A percentile compares a stretch with the other conserved stretches of the same genome.
Conservation (phyloP, 2,329 filamentous ascomycete species). For the Apiospora kogelbergensis region DNA sequence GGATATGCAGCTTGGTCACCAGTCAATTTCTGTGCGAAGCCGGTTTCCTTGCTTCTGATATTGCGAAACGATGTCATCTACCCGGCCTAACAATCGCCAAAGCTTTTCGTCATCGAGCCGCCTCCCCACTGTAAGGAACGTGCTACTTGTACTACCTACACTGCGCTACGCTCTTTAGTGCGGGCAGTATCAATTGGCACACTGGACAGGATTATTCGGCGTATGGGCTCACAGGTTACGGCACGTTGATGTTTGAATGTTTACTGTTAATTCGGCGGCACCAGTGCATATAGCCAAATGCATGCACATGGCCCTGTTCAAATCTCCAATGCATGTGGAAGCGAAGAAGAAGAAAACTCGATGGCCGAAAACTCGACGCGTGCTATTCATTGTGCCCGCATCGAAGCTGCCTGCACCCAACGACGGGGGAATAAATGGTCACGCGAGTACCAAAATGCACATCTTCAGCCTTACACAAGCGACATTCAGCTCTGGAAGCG, state of each 20-base stretch:
- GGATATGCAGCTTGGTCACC: background rate
- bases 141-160: background rate
- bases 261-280: background rate
- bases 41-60: background rate
- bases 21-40: background rate
- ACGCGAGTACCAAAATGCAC: background rate
- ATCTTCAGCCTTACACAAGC: background rate
- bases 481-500: background rate
- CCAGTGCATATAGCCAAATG: no score
- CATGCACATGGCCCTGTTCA: background rate
- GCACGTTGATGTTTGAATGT: background rate
- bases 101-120: conserved; percentile 6
- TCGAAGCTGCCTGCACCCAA: background rate
- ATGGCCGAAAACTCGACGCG: background rate
- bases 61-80: conserved; percentile 1
- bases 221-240: background rate
- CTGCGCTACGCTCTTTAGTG: background rate
- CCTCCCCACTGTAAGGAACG: background rate
- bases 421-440: background rate
- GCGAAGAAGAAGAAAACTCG: background rate
- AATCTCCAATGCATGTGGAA: background rate
- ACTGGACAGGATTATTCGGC: background rate
- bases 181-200: background rate
- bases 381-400: background rate
- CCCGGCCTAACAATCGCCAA: background rate